Percentiles rank a stretch among this genome's conserved stretches.
These are phyloP conservation scores for Citrus mangshanensis DNA, from an alignment of 345 rosid species.

Conservation along the genomic window DNA sequence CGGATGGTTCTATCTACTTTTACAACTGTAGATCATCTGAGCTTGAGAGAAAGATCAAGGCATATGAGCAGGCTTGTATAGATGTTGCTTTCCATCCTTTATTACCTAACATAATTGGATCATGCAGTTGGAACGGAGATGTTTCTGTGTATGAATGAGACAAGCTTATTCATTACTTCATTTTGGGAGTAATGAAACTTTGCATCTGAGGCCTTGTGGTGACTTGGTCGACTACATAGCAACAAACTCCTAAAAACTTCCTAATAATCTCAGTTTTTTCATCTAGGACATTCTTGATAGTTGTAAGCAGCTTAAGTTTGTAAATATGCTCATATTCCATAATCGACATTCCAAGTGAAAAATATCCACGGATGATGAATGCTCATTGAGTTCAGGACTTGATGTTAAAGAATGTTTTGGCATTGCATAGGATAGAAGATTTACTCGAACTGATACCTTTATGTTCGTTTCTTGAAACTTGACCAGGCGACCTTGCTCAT, in stretches of 20 bases:
- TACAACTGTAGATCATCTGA: conserved; percentile 44
- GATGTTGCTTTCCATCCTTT: conserved; percentile 69
- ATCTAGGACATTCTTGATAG: not conserved
- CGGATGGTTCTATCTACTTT: conserved; percentile 68
- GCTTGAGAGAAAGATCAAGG: conserved; percentile 57
- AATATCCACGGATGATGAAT: not conserved
- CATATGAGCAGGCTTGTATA: conserved; percentile 61
- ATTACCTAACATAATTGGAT: conserved; percentile 56
- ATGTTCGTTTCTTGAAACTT: not conserved
- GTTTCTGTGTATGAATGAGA: conserved; percentile 41
- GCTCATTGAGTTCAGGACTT: not conserved
- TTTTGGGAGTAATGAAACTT: not conserved
- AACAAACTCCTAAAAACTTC: not conserved
- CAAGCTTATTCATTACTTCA: not conserved
- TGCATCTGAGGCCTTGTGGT: not conserved
- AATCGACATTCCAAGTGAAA: not conserved
- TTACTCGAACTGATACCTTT: not conserved
- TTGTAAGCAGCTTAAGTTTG: not conserved
- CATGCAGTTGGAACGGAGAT: conserved; percentile 81
- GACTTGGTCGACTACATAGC: not conserved
- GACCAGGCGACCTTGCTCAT: not conserved
- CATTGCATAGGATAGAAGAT: not conserved
- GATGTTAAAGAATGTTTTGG: not conserved
- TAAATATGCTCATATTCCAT: not conserved
- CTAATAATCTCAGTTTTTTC: not conserved